Percentiles rank a stretch among this genome's conserved stretches.
Conservation (phyloP, 2,329 filamentous ascomycete genomes). For the Xylariaceae sp. region DNA sequence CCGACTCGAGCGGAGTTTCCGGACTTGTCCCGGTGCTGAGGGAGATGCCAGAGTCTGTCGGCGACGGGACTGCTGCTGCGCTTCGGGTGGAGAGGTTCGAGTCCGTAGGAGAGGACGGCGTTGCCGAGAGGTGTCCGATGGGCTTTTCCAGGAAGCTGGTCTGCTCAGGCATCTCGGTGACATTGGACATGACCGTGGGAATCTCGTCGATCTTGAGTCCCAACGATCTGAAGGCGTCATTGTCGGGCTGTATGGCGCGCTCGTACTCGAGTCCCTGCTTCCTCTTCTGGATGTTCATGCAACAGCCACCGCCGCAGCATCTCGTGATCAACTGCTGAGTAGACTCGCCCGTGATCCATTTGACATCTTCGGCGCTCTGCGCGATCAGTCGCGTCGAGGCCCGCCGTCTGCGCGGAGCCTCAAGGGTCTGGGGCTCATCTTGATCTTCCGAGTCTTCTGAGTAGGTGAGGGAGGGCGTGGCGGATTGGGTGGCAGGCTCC, state of each 20-base stretch:
- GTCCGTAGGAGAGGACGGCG: too few species aligned
- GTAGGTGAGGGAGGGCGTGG: constrained; percentile 55
- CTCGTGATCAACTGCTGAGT: constrained; percentile 53
- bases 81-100: too few species aligned
- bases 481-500: constrained; percentile 38
- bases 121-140: constrained; percentile 33
- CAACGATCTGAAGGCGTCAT: constrained; percentile 75
- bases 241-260: constrained; percentile 58
- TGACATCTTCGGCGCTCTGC: constrained; percentile 54
- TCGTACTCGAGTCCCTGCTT: constrained; percentile 44
- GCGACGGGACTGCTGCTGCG: too few species aligned
- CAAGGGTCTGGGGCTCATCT: constrained; percentile 40
- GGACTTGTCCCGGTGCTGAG: constrained; percentile 32
- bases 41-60: constrained; percentile 42
- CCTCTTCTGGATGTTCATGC: constrained; percentile 41
- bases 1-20: constrained; percentile 12
- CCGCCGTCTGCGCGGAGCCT: constrained; percentile 46
- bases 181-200: constrained; percentile 62
- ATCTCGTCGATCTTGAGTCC: constrained; percentile 69
- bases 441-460: constrained; percentile 56
- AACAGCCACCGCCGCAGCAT: constrained; percentile 60
- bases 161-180: constrained; percentile 66
- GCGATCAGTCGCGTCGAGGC: constrained; percentile 63
- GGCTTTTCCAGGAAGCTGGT: constrained; percentile 60
- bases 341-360: constrained; percentile 57